A percentile compares a stretch with the other conserved stretches of the same genome.
Conservation (phyloP, 305 asterid genomes). For the Solanum hybrid region DNA sequence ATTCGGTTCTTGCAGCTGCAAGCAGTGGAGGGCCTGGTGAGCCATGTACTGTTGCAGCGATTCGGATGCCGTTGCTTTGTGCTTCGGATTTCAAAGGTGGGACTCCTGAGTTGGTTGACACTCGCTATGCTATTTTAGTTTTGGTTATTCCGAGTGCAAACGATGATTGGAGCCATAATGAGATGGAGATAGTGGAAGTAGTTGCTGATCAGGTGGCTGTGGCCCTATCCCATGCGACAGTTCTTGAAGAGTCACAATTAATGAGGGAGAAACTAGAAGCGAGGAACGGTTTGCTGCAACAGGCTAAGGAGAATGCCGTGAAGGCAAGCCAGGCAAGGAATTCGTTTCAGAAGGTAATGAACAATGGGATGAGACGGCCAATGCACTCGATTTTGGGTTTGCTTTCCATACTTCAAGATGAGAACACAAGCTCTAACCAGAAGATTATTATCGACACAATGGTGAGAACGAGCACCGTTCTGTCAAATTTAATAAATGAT, state of each 20-base stretch:
- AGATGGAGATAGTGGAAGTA: conserved; percentile 38
- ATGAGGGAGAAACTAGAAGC: conserved; percentile 31
- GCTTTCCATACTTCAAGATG: conserved; percentile 22
- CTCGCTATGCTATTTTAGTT: conserved; percentile 30
- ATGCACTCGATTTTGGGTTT: conserved; percentile 33
- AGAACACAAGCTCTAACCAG: conserved; percentile 17
- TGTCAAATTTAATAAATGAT: conserved; percentile 28
- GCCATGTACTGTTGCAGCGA: conserved; percentile 30
- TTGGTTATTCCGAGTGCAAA: conserved; percentile 24
- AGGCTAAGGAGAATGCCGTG: conserved; percentile 30
- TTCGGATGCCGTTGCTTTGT: conserved; percentile 31
- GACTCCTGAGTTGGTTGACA: conserved; percentile 24
- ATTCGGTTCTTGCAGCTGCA: conserved; percentile 26
- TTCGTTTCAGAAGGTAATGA: conserved; percentile 36
- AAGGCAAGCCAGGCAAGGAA: conserved; percentile 35
- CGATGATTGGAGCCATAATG: conserved; percentile 21
- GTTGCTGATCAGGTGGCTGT: conserved; percentile 48
- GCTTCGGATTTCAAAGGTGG: conserved; percentile 38
- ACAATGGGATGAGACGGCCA: conserved; percentile 38
- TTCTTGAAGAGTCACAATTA: conserved; percentile 35
- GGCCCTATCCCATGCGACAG: conserved; percentile 36
- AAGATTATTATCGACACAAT: conserved; percentile 24
- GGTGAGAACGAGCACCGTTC: conserved; percentile 23
- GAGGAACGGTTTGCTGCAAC: conserved; percentile 25
- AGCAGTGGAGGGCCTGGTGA: conserved; percentile 24